Base-by-base conservation (phyloP, 345 rosid genomes). In the Gynandropsis gynandra region DNA sequence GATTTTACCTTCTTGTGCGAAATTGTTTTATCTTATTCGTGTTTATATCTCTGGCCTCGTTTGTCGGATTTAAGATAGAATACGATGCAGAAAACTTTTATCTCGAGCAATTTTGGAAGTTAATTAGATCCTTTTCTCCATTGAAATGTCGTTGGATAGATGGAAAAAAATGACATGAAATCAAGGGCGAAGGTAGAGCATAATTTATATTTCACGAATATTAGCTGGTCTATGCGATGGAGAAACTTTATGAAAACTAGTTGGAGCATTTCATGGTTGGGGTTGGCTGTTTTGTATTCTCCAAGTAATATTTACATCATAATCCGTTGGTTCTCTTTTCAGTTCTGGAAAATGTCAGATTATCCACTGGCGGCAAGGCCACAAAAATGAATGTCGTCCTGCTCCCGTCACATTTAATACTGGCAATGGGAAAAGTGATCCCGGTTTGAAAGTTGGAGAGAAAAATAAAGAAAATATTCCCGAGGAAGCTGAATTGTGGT, bases 321-420 rank as follows among this genome's bases (percentile, higher is more conserved):
- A 47, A 48, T 56, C 74, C 72, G 35, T 38, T 21, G 57, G 14
- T 52, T 17, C 31, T 19, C 4, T 27, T 55, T 63, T 39, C 73
- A 92, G 98, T 67, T 87, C 98, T 40, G 78, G 83, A 1, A 74
- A 80, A 70, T 92, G 98, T 72, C 98, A 92, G 74, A 74, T 87
- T 62, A 65, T 79, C 39, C 97, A 87, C 59, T 92, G 98, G 98
- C 71, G 97, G 54, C 93, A 82, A 81, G 98, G 97, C 62, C 98
- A 90, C 67, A 87, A 76, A 74, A 82, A 84, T 55, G 87, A 87
- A 53, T 90, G 98, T 56, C 71, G 29, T 50, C 84, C 82, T 60
- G 76, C 81, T n/a, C 33, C 42, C 59, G 17, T 59, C 50, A 15
- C 58, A 39, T 46, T 27, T 42, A 58, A 46, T 27, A 50, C 43